Evolutionary conservation across 192 early-diverging fungal species (phyloP), one percentile per base, ranked within the genome.

Genomic region (Coemansia sp.): DNA sequence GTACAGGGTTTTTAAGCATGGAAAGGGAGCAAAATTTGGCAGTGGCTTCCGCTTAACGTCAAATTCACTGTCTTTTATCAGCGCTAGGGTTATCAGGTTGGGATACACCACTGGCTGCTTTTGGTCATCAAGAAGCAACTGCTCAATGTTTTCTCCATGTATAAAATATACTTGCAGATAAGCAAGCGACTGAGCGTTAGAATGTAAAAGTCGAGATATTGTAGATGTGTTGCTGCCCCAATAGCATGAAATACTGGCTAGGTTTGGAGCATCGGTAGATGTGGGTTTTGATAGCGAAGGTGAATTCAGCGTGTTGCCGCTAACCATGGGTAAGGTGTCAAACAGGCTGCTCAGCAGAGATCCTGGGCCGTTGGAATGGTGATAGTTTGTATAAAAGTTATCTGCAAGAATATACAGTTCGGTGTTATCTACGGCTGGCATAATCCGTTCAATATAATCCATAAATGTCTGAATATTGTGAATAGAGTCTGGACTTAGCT

Each of bases 1-100:
- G 23, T 45, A 45, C 2, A 45, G 20, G 5, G 7, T 6, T 21
- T 45, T 21, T 26, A 45, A 45, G 11, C 11, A 21, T 21, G 43
- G 43, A 11, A 45, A 45, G 12, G 43, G 43, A 11, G 17, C 43
- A 45, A 45, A 53, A 11, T 53, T 53, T 9, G 51, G 51, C 26
- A 53, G 21, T 1, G 26, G 17, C 40, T 26, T 26, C 23, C 23
- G 23, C 23, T 21, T 53, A 23, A 40, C 20, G 9, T 10, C 26
- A 28, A 40, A 11, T 11, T 53, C 38, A 11, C 16, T 18, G 14
- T 12, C 16, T 11, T 53, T 37, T 23, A 21, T 40, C 14, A 53
- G n/a, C 3, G 40, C 17, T 40, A 53, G 26, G 2, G 11, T 20
- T 12, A 11, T 40, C 26, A 53, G n/a, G 28, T 53, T 40, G 5